A percentile compares a stretch with the other conserved stretches of the same genome.
phyloP scores from a whole-genome alignment of 1,284 basidiomycete species.

The Papiliotrema laurentii region DNA sequence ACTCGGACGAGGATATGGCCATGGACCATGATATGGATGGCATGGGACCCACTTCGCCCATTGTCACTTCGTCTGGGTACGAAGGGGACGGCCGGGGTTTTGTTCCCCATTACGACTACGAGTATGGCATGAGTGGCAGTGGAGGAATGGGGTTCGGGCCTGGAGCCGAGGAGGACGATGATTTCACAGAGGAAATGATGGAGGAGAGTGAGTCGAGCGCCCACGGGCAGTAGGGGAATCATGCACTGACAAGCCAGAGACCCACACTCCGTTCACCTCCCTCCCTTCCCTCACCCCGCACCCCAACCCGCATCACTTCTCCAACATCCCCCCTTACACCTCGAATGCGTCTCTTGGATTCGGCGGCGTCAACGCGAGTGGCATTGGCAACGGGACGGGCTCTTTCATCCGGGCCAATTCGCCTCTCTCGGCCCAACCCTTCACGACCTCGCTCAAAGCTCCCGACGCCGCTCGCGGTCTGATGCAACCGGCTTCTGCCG shows the following conservation, averaged over 20 bases:
- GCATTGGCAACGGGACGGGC: too few relatives aligned
- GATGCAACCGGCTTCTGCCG: conserved; percentile 31
- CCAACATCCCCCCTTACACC: conserved; percentile 9
- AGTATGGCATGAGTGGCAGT: conserved; percentile 20
- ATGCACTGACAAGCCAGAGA: too few relatives aligned
- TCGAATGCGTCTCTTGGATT: not conserved
- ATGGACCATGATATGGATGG: conserved; percentile 34
- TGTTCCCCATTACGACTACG: conserved; percentile 5
- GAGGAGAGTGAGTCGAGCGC: conserved; percentile 7
- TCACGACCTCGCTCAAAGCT: conserved; percentile 33
- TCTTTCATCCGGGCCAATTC: conserved; percentile 15
- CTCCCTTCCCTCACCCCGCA: conserved; percentile 22
- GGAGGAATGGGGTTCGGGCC: conserved; percentile 45
- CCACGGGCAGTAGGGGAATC: not conserved
- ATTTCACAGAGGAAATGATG: conserved; percentile 19
- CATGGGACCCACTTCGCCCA: too few relatives aligned
- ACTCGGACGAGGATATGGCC: conserved; percentile 30
- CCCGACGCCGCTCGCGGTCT: conserved; percentile 39
- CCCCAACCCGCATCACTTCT: conserved; percentile 30
- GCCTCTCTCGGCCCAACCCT: conserved; percentile 38
- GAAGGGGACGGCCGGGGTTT: conserved; percentile 3
- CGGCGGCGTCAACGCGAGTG: not conserved
- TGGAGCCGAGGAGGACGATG: conserved; percentile 42
- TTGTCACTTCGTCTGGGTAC: not conserved
- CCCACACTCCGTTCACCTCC: not conserved